Base-by-base conservation (phyloP, 306 rosid species). In the Casuarina cunninghamiana region DNA sequence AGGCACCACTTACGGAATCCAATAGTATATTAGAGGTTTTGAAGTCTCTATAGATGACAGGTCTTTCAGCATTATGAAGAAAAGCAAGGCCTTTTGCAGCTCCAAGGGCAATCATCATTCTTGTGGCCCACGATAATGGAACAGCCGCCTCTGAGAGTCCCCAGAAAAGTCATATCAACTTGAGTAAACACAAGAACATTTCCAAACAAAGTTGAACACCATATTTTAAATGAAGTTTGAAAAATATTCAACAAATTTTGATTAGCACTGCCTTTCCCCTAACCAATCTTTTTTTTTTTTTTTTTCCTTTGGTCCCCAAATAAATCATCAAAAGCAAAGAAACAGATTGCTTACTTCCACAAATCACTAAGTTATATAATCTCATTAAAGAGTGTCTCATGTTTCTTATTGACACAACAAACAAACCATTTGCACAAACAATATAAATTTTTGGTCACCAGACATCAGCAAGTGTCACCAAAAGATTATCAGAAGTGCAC, bases 11-110 rank as follows among this genome's bases (percentile, higher is more conserved):
- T 80, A 88, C 91, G 46, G 91, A 88, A 78, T 88, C 91, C 77
- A 88, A 72, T 71, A 88, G 78, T 78, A 88, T 88, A 73, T 88
- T 88, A 69, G 91, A 88, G 46, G 91, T 88, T 68, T 88, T 88
- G 74, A 88, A 88, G 79, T 88, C 91, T 63, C 91, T 86, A 63
- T 88, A 88, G 66, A 88, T 88, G 21, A 88, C 91, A 2, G 91
- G 89, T 83, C 86, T 85, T 42, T 88, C 91, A 37, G 91, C 91
- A 81, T 88, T 88, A 78, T 88, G 91, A 75, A 88, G 91, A 76
- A 88, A 85, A 67, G 91, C 91, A 66, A 88, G 89, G 3, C 91
- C 91, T 73, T 88, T 88, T 44, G 91, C 91, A 48, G 91, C 91
- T 78, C 91, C 91, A 44, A 88, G 86, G 76, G 91, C 91, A 74